phyloP scores from a whole-genome alignment of 768 basidiomycete genomes.

The Tricholoma terreum region DNA sequence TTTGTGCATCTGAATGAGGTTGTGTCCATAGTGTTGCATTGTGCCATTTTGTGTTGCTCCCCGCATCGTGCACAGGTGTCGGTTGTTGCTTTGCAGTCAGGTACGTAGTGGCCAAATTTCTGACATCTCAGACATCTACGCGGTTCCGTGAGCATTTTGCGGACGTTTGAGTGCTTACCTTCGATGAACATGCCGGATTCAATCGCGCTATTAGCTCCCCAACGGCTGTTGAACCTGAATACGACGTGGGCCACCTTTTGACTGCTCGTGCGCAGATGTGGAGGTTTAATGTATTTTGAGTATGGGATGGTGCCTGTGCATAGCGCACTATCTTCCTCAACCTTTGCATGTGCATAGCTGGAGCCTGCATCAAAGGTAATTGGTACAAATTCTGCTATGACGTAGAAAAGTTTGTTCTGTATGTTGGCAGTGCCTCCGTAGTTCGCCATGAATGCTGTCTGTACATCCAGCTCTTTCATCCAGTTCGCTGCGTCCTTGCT shows the following conservation, averaged over 20 bases:
- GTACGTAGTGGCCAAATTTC: too few relatives aligned
- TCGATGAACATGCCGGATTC: conserved; percentile 15
- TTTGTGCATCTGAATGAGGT: conserved; percentile 17
- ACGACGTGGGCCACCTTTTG: conserved; percentile 24
- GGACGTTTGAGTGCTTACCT: conserved; percentile 7
- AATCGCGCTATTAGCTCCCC: conserved; percentile 22
- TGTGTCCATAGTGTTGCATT: conserved; percentile 11
- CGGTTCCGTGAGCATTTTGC: too few relatives aligned
- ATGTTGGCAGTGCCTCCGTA: not conserved
- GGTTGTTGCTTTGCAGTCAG: conserved; percentile 2
- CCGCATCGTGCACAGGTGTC: conserved; percentile 15
- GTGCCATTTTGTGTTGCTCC: conserved; percentile 14
- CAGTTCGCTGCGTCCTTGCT: not conserved
- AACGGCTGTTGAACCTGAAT: conserved; percentile 12
- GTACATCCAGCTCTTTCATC: not conserved
- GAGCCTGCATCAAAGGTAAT: conserved; percentile 16
- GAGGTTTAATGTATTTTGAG: conserved; percentile 26
- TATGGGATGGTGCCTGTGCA: not conserved
- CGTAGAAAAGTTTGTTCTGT: too few relatives aligned
- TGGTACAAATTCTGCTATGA: too few relatives aligned
- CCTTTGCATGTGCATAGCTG: conserved; percentile 14
- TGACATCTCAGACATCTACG: too few relatives aligned
- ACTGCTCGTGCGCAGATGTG: not conserved
- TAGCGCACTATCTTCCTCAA: conserved; percentile 16
- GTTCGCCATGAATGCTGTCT: not conserved